Evolutionary conservation across 164 flowering plant genomes (phyloP).

Genomic region (Kalanchoe fedtschenkoi): DNA sequence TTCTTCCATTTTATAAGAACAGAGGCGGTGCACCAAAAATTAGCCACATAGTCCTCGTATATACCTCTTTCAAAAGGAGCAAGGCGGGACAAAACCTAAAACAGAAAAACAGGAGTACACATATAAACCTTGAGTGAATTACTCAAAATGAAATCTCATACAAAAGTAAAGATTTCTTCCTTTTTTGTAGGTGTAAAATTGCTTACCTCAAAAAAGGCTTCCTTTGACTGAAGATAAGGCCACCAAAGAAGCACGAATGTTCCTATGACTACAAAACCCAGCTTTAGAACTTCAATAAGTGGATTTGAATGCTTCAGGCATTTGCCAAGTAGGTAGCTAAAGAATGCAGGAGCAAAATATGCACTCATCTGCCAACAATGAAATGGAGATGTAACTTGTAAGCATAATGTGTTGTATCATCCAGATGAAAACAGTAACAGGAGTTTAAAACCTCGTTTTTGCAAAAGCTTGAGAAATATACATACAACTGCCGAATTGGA

Average conservation of each 20-base stretch:
- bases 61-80: conserved; percentile 95
- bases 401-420: not conserved
- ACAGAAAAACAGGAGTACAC: not conserved
- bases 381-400: not conserved
- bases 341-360: conserved; percentile 95
- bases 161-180: not conserved
- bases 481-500: not conserved
- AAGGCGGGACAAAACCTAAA: conserved; percentile 75
- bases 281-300: conserved; percentile 51
- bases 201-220: conserved; percentile 49
- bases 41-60: conserved; percentile 95
- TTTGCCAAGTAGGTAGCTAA: conserved; percentile 74
- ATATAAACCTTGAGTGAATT: not conserved
- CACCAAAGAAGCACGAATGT: conserved; percentile 81
- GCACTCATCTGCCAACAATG: conserved; percentile 73
- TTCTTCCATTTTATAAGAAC: conserved; percentile 77
- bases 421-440: not conserved
- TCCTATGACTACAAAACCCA: conserved; percentile 65
- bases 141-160: not conserved
- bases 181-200: not conserved
- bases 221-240: conserved; percentile 71
- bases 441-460: not conserved
- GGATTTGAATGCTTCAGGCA: conserved; percentile 56
- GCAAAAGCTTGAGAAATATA: too few relatives aligned
- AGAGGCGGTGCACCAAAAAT: conserved; percentile 91